Evolutionary conservation across 345 rosid species (phyloP).

Genomic region (Nasturtium officinale): DNA sequence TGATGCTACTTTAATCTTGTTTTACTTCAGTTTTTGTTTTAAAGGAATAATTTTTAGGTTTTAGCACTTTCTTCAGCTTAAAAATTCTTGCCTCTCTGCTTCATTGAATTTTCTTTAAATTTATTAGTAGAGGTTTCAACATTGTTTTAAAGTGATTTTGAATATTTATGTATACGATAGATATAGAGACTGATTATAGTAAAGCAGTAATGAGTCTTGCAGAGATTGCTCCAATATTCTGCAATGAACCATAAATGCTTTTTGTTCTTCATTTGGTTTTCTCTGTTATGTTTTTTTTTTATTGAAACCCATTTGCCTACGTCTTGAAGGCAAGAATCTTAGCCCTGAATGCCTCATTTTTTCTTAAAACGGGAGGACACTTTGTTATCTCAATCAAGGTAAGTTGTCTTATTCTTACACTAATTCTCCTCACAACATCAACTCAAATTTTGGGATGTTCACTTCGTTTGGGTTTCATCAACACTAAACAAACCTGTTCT

Average conservation of each 20-base stretch:
- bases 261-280: not conserved
- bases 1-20: slow-evolving; percentile 47
- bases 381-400: slow-evolving; percentile 96
- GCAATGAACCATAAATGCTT: not conserved
- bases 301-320: slow-evolving; percentile 20
- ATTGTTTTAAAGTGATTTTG: not conserved
- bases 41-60: not conserved
- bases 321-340: slow-evolving; percentile 80
- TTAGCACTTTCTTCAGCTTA: not conserved
- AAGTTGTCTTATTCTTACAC: slow-evolving; percentile 10
- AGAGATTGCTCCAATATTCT: not conserved
- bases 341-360: slow-evolving; percentile 81
- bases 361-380: slow-evolving; percentile 89
- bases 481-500: not conserved
- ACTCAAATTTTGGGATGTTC: not conserved
- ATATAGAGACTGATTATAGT: not conserved
- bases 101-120: not conserved
- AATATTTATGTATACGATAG: not conserved
- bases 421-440: not conserved
- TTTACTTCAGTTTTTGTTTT: not conserved
- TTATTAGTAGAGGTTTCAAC: not conserved
- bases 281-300: not conserved
- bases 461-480: not conserved
- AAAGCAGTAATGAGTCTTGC: not conserved
- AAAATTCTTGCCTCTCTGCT: not conserved